Conservation (phyloP, 2,329 filamentous ascomycete species). For the Neonectria magnoliae region DNA sequence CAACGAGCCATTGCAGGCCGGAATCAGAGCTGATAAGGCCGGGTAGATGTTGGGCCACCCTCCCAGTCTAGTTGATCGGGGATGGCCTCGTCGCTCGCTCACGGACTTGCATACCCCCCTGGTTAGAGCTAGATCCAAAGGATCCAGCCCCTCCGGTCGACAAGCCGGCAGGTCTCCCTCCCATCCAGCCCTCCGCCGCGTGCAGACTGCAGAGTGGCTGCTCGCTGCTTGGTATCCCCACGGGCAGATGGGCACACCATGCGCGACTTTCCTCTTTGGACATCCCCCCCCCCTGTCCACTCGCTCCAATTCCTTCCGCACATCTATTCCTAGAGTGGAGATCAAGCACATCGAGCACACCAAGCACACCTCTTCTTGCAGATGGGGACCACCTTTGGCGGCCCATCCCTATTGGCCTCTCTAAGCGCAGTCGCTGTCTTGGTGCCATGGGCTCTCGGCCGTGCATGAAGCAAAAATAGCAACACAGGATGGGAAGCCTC, state of each 20-base stretch:
- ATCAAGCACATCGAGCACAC: constrained; percentile 26
- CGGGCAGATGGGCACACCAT: constrained; percentile 43
- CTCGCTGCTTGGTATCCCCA: constrained; percentile 31
- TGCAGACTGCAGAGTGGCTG: constrained; percentile 39
- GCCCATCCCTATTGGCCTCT: constrained; percentile 56
- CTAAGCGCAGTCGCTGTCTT: constrained; percentile 56
- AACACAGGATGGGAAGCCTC: constrained; percentile 43
- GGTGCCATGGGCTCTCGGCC: constrained; percentile 41
- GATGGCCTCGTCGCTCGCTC: constrained; percentile 38
- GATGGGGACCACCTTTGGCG: constrained; percentile 37
- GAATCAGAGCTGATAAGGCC: not conserved
- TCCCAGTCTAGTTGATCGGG: constrained; percentile 27
- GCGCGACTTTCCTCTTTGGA: constrained; percentile 45
- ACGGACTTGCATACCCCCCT: constrained; percentile 34
- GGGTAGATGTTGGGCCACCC: constrained; percentile 24
- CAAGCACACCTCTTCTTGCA: constrained; percentile 31
- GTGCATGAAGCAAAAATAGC: constrained; percentile 52
- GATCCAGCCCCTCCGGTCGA: constrained; percentile 28
- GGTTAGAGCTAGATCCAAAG: constrained; percentile 37
- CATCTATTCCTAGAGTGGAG: constrained; percentile 46
- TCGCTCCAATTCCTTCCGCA: constrained; percentile 40
- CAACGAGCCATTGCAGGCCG: constrained; percentile 9
- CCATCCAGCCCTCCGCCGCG: not conserved
- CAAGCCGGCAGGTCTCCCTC: constrained; percentile 29
- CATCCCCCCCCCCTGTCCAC: constrained; percentile 29